A percentile compares a stretch with the other conserved stretches of the same genome.
Conservation (phyloP, 2,329 filamentous ascomycete species). For the Ceratocystiopsis minuta region DNA sequence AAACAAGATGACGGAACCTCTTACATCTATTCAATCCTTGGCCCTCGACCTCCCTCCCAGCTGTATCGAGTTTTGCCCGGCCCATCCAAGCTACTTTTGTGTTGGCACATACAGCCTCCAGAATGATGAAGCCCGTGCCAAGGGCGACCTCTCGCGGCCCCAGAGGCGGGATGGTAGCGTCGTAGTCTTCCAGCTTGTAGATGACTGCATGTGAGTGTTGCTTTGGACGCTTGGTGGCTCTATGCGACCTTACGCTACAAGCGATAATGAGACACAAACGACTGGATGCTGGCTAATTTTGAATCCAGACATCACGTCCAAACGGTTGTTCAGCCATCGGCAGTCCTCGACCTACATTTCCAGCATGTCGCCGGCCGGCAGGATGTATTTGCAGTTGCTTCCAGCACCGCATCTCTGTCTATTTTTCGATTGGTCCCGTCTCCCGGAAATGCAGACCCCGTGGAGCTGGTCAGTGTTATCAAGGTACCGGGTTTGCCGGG, state of each 20-base stretch:
- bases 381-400: conserved; percentile 52
- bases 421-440: conserved; percentile 39
- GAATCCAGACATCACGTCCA: conserved; percentile 22
- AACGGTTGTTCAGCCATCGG: conserved; percentile 45
- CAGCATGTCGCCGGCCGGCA: conserved; percentile 29
- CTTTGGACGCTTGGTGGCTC: no score
- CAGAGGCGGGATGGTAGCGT: conserved; percentile 60
- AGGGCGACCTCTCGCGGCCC: conserved; percentile 17
- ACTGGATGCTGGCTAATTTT: no score
- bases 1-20: no score
- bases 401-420: conserved; percentile 54
- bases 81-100: conserved; percentile 46
- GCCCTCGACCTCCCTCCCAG: conserved; percentile 52
- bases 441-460: conserved; percentile 11
- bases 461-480: conserved; percentile 26
- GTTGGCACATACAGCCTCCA: conserved; percentile 75
- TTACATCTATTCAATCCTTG: conserved; percentile 28
- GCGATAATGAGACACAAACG: no score
- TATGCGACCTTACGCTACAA: no score
- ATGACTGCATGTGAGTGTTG: no score
- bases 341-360: conserved; percentile 76
- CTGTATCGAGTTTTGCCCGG: conserved; percentile 57
- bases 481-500: conserved; percentile 32
- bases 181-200: conserved; percentile 40
- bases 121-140: conserved; percentile 16